Base-by-base conservation (phyloP, 495 filamentous ascomycete species). In the Tuber borchii region DNA sequence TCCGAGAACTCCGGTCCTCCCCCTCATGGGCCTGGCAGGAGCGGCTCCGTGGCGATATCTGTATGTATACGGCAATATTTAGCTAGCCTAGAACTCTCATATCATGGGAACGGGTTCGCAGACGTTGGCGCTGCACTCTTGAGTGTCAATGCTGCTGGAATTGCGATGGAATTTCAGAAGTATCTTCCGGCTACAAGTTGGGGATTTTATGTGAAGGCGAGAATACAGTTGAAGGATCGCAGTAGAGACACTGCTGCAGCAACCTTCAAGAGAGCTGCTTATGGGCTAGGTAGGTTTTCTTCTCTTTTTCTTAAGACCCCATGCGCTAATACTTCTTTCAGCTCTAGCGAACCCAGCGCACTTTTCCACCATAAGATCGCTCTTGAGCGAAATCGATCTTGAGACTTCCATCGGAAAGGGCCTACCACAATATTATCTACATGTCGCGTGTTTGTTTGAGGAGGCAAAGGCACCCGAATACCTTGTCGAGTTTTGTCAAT, bases 131-230 rank as follows among this genome's bases (percentile, higher is more conserved):
- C 74, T 31, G 72, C 74, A 7, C 61, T 83, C 70, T 43, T 83
- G 51, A 48, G 75, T 20, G 75, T 74, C 31, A 77, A 81, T 65
- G 76, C 81, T n/a, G 73, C 71, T 12, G 78, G 75, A n/a, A 56
- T 94, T 6, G 93, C 93, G 17, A 85, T 88, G 74, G 91, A 95
- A 80, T 93, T 97, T 78, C 86, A 87, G 71, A 89, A 88, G 12
- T 95, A 93, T 82, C 85, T 90, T 84, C 81, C 89, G 81, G 83
- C 86, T 74, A 90, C 87, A 0, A 82, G 86, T 43, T 98, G 95
- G 89, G 89, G 92, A 8, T 91, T 88, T 1, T 99, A 99, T 83
- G 86, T 97, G 20, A 93, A 93, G 83, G 95, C 92, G 19, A 91
- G 96, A 46, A 86, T 95, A 69, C 88, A 90, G 81, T 86, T 97